These are phyloP conservation scores for Lepidium africanum DNA, from an alignment of 345 rosid genomes.

Conservation along the genomic window DNA sequence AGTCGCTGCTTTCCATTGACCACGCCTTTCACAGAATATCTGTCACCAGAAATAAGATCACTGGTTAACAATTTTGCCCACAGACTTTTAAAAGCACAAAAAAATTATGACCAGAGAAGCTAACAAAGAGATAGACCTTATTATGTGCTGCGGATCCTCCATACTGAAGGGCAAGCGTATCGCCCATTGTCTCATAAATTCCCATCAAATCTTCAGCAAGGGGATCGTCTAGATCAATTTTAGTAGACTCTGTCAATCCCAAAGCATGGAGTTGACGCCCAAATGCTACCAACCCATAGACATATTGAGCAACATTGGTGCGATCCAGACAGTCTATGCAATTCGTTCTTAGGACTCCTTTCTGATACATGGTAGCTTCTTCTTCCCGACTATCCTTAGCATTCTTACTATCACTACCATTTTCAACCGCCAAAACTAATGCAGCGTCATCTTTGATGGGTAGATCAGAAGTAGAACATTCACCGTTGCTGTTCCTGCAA, in stretches of 20 bases:
- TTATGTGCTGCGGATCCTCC: constrained; percentile 99
- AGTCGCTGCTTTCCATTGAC: constrained; percentile 96
- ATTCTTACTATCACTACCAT: constrained; percentile 12
- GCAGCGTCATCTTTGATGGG: constrained; percentile 27
- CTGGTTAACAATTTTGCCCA: neutral
- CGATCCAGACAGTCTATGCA: constrained; percentile 98
- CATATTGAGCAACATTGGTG: constrained; percentile 95
- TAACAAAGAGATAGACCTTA: constrained; percentile 45
- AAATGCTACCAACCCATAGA: constrained; percentile 77
- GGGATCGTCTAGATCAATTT: constrained; percentile 59
- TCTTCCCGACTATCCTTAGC: constrained; percentile 22
- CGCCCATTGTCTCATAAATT: constrained; percentile 90
- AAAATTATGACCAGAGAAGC: neutral
- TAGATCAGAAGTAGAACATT: constrained; percentile 13
- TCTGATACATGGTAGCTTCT: constrained; percentile 52
- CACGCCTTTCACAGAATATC: constrained; percentile 95
- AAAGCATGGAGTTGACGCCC: constrained; percentile 71
- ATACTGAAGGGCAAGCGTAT: constrained; percentile 89
- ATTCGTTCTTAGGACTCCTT: constrained; percentile 84
- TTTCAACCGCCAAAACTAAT: constrained; percentile 25
- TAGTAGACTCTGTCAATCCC: constrained; percentile 40
- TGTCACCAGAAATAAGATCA: constrained; percentile 27
- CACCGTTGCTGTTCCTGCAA: constrained; percentile 39
- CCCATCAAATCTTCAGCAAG: constrained; percentile 74
- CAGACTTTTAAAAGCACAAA: neutral